Base-by-base conservation (phyloP, 345 rosid genomes). In the Microthlaspi erraticum region DNA sequence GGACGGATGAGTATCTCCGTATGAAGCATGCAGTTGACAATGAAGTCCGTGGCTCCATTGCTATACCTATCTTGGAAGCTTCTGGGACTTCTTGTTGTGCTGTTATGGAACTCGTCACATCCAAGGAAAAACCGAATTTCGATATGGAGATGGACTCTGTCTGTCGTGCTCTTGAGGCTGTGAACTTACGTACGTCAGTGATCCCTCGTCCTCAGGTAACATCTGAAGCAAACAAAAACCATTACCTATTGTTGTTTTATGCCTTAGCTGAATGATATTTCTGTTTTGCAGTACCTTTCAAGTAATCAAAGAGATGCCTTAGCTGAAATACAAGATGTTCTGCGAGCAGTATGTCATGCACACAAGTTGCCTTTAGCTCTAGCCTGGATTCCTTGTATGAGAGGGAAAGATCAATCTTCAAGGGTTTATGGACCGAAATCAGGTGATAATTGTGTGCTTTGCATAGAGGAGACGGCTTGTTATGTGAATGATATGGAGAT, bases 91-190 rank as follows among this genome's bases (percentile, higher is more conserved):
- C 87, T 71, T 89, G 84, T 64, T 73, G 90, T 68, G 95, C 97
- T 64, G 99, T 94, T 54, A 78, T 94, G 81, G 97, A 94, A 77
- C 91, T 91, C 60, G 95, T 91, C 78, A 86, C 99, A 10, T 33
- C 71, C 68, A 83, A 81, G 79, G 97, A 91, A 80, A 91, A 88
- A 53, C 74, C 77, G 1, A 85, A 94, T 81, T 94, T 94, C 70
- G 90, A 83, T 79, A 53, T 48, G 29, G 99, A 94, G 68, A 83
- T 91, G 72, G 90, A 88, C 74, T 79, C 68, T 72, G 86, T 91
- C 65, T 84, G 86, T 73, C 66, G 59, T 32, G 93, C 95, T 16
- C 99, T 94, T 84, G 85, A 94, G 97, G 91, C 89, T 64, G 99
- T 94, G 57, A 77, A 91, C 75, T 80, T 94, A 65, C 82, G 86